Percentiles rank a stretch among this genome's conserved stretches.
Conservation (phyloP, 208 protist genomes). For the Acanthamoeba healyi region DNA sequence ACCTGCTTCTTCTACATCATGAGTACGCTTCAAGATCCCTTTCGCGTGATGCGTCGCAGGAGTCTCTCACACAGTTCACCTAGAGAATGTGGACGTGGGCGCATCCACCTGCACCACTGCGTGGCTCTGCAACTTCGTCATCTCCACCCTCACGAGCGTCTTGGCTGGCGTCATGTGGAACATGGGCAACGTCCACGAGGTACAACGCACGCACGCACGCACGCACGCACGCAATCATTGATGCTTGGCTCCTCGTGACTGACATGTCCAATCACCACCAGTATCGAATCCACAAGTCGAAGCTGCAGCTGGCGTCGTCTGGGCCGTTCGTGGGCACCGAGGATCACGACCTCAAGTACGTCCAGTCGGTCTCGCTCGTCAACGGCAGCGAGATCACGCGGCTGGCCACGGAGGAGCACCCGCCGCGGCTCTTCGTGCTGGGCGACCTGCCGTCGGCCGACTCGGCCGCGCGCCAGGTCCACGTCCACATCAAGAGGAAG, state of each 20-base stretch:
- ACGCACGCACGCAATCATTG: too few relatives aligned
- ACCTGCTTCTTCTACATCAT: background rate
- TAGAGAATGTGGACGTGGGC: too few relatives aligned
- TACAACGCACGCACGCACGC: background rate
- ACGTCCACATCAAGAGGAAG: background rate
- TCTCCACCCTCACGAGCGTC: background rate
- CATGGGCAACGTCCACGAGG: background rate
- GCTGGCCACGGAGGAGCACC: background rate
- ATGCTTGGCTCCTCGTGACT: too few relatives aligned
- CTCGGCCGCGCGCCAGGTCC: background rate
- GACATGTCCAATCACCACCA: too few relatives aligned
- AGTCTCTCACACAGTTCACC: too few relatives aligned
- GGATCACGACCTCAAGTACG: background rate
- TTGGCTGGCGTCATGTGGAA: background rate
- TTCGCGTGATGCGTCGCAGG: too few relatives aligned
- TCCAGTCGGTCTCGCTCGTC: background rate
- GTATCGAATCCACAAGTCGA: background rate
- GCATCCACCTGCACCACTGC: background rate
- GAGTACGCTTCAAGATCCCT: background rate
- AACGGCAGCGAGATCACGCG: background rate
- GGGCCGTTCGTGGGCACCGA: background rate
- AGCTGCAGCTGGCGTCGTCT: conserved; percentile 17
- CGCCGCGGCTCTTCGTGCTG: background rate
- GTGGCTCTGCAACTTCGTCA: background rate
- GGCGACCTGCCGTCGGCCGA: background rate